These are phyloP conservation scores for Raphanus raphanistrum DNA, from an alignment of 345 rosid species.

Conservation along the genomic window DNA sequence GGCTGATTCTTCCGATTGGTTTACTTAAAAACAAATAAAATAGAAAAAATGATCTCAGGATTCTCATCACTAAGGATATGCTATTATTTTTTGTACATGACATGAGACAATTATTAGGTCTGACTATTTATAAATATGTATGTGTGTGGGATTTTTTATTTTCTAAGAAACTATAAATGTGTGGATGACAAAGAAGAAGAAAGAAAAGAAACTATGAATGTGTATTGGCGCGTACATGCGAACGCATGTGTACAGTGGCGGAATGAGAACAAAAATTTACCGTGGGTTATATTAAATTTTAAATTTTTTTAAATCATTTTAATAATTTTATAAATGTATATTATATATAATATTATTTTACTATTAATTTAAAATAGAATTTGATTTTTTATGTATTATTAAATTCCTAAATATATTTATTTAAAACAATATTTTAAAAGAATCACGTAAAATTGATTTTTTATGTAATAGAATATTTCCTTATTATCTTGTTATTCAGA, in stretches of 20 bases:
- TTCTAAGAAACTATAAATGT: background rate
- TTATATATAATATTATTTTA: too few species aligned
- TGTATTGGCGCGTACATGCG: background rate
- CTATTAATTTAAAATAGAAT: too few species aligned
- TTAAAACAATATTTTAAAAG: too few species aligned
- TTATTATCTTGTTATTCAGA: too few species aligned
- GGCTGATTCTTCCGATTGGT: slow-evolving; percentile 18
- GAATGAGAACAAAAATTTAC: too few species aligned
- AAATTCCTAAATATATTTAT: too few species aligned
- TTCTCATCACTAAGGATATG: slow-evolving; percentile 13
- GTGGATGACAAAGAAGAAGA: background rate
- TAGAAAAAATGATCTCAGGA: background rate
- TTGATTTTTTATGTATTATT: too few species aligned
- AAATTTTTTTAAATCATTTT: too few species aligned
- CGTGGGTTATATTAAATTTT: too few species aligned
- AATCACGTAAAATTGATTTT: too few species aligned
- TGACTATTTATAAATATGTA: background rate
- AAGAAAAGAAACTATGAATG: background rate
- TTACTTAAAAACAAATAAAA: background rate
- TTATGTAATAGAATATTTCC: too few species aligned
- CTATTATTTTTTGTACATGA: slow-evolving; percentile 1
- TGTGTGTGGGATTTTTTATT: background rate
- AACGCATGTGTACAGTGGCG: background rate
- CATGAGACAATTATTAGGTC: slow-evolving; percentile 26
- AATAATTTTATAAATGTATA: too few species aligned